phyloP scores from a whole-genome alignment of 257 asterid genomes.

The Vinca minor region DNA sequence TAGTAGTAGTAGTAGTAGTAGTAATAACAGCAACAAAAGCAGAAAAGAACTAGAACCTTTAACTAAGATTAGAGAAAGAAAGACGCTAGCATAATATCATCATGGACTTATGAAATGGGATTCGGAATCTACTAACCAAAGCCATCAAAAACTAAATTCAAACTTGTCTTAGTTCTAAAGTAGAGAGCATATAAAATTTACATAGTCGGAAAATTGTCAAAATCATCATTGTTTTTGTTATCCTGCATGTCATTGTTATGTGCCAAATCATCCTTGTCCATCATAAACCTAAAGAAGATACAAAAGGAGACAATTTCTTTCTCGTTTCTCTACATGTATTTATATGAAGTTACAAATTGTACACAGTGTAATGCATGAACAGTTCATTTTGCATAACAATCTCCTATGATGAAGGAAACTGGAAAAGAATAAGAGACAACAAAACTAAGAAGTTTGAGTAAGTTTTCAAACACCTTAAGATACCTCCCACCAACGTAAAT shows the following conservation, averaged over 20 bases:
- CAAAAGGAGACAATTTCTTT: not conserved
- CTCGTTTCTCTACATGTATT: not conserved
- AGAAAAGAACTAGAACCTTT: no score
- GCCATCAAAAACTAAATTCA: not conserved
- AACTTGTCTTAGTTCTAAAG: not conserved
- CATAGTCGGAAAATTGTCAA: not conserved
- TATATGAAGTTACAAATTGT: not conserved
- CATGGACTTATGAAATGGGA: not conserved
- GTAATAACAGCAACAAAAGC: no score
- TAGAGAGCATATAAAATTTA: not conserved
- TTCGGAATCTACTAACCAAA: not conserved
- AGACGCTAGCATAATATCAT: not conserved
- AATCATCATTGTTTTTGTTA: not conserved
- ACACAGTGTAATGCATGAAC: not conserved
- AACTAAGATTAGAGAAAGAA: not conserved
- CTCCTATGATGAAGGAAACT: not conserved
- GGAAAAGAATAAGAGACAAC: not conserved
- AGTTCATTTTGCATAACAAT: not conserved
- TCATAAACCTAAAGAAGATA: not conserved
- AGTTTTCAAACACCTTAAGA: constrained; percentile 61
- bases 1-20: no score
- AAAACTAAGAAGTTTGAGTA: not conserved
- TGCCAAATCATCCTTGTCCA: not conserved
- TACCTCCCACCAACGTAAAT: constrained; percentile 88
- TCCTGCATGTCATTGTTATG: not conserved